A percentile compares a stretch with the other conserved stretches of the same genome.
Evolutionary conservation across 169 alveolate species (phyloP).

Genomic region (Plasmodium reichenowi): DNA sequence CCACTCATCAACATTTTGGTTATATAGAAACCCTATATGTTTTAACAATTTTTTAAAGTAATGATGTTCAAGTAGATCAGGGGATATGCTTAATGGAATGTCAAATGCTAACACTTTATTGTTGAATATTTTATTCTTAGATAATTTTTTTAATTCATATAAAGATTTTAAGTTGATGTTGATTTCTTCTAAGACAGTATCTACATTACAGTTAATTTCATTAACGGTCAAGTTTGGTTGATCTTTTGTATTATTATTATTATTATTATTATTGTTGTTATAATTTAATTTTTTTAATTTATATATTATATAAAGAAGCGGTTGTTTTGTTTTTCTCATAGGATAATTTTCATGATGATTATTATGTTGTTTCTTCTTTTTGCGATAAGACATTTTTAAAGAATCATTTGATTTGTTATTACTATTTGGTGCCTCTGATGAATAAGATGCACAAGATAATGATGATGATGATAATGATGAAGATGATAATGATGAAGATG

Average conservation of each 20-base stretch:
- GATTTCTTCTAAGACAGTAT: constrained; percentile 42
- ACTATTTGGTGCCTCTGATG: not conserved
- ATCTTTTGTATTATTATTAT: constrained; percentile 6
- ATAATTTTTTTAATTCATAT: constrained; percentile 51
- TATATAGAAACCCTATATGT: constrained; percentile 50
- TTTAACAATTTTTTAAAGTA: constrained; percentile 40
- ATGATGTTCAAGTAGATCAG: constrained; percentile 52
- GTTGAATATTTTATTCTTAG: constrained; percentile 23
- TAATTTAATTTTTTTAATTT: constrained; percentile 45
- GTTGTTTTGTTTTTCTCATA: constrained; percentile 36
- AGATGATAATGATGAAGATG: not conserved
- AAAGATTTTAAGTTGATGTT: constrained; percentile 18
- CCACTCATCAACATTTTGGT: constrained; percentile 40
- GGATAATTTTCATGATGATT: not conserved
- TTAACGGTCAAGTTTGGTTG: constrained; percentile 9
- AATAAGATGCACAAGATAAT: not conserved
- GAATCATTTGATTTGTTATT: too few species aligned
- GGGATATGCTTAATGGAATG: constrained; percentile 60
- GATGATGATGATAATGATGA: not conserved
- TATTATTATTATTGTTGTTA: constrained; percentile 6
- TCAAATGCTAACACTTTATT: constrained; percentile 46
- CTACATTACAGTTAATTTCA: constrained; percentile 42
- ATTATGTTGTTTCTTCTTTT: not conserved
- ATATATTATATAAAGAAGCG: constrained; percentile 39
- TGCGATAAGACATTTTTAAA: not conserved